A percentile compares a stretch with the other conserved stretches of the same genome.
These are phyloP conservation scores for Aspergillus tanneri DNA, from an alignment of 2,329 filamentous ascomycete species.

Conservation along the genomic window DNA sequence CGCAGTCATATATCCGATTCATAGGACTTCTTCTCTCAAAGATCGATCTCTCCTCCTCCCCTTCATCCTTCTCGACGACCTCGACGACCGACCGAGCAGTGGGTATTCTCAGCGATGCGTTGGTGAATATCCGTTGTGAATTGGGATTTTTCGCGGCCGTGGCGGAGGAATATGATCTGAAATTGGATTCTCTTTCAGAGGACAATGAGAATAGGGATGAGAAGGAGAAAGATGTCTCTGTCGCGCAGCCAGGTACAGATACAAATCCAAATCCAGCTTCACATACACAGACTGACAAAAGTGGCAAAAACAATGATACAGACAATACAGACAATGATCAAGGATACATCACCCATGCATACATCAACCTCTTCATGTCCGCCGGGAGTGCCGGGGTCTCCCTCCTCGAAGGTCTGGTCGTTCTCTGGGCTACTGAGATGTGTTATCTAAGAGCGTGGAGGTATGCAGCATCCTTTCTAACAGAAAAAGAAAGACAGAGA, in stretches of 20 bases:
- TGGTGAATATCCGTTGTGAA: conserved; percentile 67
- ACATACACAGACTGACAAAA: too few species aligned
- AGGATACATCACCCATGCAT: conserved; percentile 54
- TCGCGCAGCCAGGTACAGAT: too few species aligned
- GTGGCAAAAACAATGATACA: too few species aligned
- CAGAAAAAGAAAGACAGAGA: conserved; percentile 25
- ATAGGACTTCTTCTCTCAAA: conserved; percentile 64
- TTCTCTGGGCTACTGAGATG: conserved; percentile 76
- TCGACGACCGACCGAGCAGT: conserved; percentile 51
- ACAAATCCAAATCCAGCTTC: too few species aligned
- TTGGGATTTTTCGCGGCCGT: conserved; percentile 67
- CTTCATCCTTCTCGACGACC: conserved; percentile 27
- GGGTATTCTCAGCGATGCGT: conserved; percentile 62
- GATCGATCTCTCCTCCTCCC: conserved; percentile 51
- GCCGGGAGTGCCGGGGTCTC: conserved; percentile 51
- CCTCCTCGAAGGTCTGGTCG: conserved; percentile 66
- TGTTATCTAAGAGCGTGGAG: conserved; percentile 62
- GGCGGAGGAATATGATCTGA: conserved; percentile 59
- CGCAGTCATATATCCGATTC: conserved; percentile 68
- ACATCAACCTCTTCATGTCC: conserved; percentile 61
- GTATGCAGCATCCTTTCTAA: conserved; percentile 37
- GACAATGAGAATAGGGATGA: conserved; percentile 7
- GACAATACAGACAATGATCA: too few species aligned
- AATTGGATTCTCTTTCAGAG: conserved; percentile 45
- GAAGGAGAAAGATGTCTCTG: conserved; percentile 24